phyloP scores from a whole-genome alignment of 371 early-diverging fungal species.

The Fennellomyces sp. region DNA sequence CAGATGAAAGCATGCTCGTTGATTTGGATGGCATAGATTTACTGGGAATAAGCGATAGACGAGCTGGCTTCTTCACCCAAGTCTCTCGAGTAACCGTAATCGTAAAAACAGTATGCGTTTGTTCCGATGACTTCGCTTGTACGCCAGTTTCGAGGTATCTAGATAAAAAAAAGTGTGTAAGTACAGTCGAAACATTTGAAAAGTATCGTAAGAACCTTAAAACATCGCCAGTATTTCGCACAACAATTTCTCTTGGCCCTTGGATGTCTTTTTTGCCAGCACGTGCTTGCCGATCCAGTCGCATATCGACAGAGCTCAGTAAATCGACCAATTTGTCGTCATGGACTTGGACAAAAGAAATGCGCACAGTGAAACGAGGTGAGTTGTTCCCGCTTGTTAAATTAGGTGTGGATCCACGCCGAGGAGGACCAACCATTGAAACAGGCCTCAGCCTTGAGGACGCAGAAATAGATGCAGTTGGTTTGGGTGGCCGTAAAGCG shows the following conservation, averaged over 20 bases:
- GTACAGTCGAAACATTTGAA: neutral
- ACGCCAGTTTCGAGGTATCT: neutral
- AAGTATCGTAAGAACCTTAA: conserved; percentile 1
- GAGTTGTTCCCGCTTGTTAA: neutral
- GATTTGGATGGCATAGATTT: conserved; percentile 1
- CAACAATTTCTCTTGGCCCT: conserved; percentile 3
- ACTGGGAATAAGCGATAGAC: neutral
- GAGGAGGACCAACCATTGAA: conserved; percentile 14
- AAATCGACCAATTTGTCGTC: conserved; percentile 90
- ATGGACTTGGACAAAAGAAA: conserved; percentile 85
- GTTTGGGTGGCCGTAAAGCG: neutral
- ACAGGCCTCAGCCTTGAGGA: conserved; percentile 18
- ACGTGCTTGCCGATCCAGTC: conserved; percentile 11
- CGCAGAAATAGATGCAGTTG: neutral
- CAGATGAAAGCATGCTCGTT: neutral
- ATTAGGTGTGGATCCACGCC: conserved; percentile 16
- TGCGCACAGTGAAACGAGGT: conserved; percentile 34
- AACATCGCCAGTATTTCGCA: conserved; percentile 7
- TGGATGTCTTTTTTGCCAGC: neutral
- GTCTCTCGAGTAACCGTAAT: conserved; percentile 69
- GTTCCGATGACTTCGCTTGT: conserved; percentile 67
- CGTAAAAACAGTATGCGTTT: conserved; percentile 92
- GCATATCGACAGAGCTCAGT: conserved; percentile 59
- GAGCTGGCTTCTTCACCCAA: conserved; percentile 17
- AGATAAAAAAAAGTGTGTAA: neutral